Base-by-base conservation (phyloP, 2,329 filamentous ascomycete species). In the Nothophoma quercina region DNA sequence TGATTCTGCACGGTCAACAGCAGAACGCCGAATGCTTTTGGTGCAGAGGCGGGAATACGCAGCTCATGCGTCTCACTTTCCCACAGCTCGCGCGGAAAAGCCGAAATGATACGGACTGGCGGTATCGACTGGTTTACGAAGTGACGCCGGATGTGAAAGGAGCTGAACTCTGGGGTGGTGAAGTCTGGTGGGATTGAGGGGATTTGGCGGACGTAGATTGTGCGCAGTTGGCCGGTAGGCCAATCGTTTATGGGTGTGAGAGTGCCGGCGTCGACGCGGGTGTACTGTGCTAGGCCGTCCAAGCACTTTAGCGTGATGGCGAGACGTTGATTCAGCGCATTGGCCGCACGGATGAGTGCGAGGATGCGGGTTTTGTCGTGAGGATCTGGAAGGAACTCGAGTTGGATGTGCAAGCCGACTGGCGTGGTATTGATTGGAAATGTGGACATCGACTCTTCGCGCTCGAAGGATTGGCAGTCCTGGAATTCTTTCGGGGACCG, bases 211-310 rank as follows among this genome's bases (percentile, higher is more conserved):
- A 68, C 52, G 23, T 66, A 68, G 2, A 68, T 60, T 4, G 59
- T 64, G 10, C 58, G 58, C 2, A 62, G 55, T n/a, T 62, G 51
- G 1, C 64, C 64, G 4, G 55, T 66, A 8, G 65, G 65, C 64
- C 64, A 68, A 32, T 67, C 2, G 76, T 67, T 1, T 85, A 73
- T 0, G 80, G 84, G n/a, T 80, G 72, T 1, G 82, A 67, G 58
- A 83, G 85, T 0, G 79, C 85, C 0, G 71, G 79, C 53, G 81
- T 66, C 51, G 16, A 66, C 62, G 8, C 65, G 58, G 1, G 65
- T 59, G 25, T 66, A 68, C 38, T 81, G 84, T 26, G 30, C 48
- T 9, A 46, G 30, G 16, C 51, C 58, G 19, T 68, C 65, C 2
- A 68, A 42, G 21, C 61, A 61, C 13, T 61, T 67, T 3, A 67